Evolutionary conservation across 805 yeast species (phyloP), one percentile per base, ranked within the genome.

Genomic region (Barnettozyma wickerhamii): DNA sequence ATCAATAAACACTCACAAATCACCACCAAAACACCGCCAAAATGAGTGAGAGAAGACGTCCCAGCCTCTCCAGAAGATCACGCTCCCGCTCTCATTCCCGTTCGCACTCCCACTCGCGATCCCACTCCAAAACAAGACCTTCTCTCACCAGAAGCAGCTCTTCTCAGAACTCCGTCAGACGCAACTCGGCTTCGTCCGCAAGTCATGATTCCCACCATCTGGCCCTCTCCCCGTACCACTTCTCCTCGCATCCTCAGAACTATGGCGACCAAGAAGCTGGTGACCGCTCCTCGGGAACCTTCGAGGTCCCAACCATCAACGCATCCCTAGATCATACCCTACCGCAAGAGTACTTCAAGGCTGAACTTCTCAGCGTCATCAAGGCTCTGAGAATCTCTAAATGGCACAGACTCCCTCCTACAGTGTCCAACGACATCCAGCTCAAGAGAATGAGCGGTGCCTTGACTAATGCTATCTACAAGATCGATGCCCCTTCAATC

Each of bases 401-500:
- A 60, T 93, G 99, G 99, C 77, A 80, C 52, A 48, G 66, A 49
- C 38, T 71, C 15, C 55, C 59, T 48, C 52, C 19, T 19, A 51
- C 53, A 54, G 48, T 66, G 7, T 60, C 73, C 15, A 67, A 66
- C 17, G 62, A 66, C 29, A 60, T 91, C 30, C 68, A 63, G 18
- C 60, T 90, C 17, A 69, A 64, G 30, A 73, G 96, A 49, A 87
- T 93, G 37, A 77, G 86, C 28, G 98, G 99, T 17, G 99, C 99
- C 0, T 72, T 93, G 59, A 93, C 98, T 17, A 93, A 93, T 60
- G 83, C 90, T 26, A 84, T 91, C 40, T 93, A 84, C 60, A 79
- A 79, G 54, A 75, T 93, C 4, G 81, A 75, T 52, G 81, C 84
- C 40, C 79, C 78, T 0, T 44, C 55, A 2, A 40, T 49, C 48